Evolutionary conservation across 441 rosid species (phyloP).

Genomic region (Croton laevigatus): DNA sequence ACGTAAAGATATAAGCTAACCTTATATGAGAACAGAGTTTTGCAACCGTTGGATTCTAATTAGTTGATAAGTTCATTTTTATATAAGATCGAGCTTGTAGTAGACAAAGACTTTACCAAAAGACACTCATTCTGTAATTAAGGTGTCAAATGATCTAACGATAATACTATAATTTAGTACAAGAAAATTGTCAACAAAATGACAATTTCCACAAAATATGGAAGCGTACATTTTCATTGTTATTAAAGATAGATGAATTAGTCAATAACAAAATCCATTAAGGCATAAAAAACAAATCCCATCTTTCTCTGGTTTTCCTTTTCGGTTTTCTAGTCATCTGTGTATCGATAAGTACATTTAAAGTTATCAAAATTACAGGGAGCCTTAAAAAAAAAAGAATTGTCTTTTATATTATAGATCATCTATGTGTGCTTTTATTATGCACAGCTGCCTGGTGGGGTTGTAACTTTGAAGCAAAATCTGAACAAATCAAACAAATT

Average conservation of each 20-base stretch:
- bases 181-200: too few relatives aligned
- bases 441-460: conserved; percentile 1
- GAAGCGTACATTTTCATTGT: not conserved
- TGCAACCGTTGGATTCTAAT: too few relatives aligned
- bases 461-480: not conserved
- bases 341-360: not conserved
- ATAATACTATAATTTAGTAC: too few relatives aligned
- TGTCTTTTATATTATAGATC: not conserved
- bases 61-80: too few relatives aligned
- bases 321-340: not conserved
- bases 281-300: not conserved
- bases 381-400: not conserved
- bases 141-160: too few relatives aligned
- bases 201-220: not conserved
- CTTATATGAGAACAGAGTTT: too few relatives aligned
- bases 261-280: not conserved
- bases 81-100: too few relatives aligned
- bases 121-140: too few relatives aligned
- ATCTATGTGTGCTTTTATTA: not conserved
- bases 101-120: too few relatives aligned
- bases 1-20: not conserved
- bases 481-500: not conserved
- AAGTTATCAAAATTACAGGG: not conserved
- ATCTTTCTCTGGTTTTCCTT: not conserved
- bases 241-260: not conserved